phyloP scores from a whole-genome alignment of 2,329 filamentous ascomycete genomes.

The Aspergillus spinulosporus region DNA sequence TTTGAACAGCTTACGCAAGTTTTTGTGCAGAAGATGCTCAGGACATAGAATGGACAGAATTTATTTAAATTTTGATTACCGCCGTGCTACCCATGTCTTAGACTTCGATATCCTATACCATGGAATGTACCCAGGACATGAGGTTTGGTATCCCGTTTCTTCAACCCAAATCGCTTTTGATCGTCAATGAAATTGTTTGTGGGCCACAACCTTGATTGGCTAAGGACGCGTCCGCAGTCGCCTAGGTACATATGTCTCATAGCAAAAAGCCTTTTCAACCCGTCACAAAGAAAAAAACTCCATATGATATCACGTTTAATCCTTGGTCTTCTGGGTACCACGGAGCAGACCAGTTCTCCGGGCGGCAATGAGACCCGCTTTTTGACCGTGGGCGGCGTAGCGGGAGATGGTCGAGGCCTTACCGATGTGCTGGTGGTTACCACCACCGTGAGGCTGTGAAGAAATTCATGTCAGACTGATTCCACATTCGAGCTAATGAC shows the following conservation, averaged over 20 bases:
- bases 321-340: slow-evolving; percentile 99
- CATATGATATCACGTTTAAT: slow-evolving; percentile 65
- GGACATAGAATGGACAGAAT: neutral
- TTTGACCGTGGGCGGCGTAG: slow-evolving; percentile 97
- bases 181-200: slow-evolving; percentile 35
- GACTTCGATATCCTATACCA: slow-evolving; percentile 2
- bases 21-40: neutral
- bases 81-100: neutral
- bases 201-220: slow-evolving; percentile 44
- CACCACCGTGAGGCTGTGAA: slow-evolving; percentile 79
- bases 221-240: slow-evolving; percentile 43
- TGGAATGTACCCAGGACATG: slow-evolving; percentile 19
- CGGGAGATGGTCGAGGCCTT: slow-evolving; percentile 99
- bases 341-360: slow-evolving; percentile 99
- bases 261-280: slow-evolving; percentile 43
- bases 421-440: slow-evolving; percentile 99
- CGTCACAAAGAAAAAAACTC: slow-evolving; percentile 58
- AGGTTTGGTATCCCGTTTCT: slow-evolving; percentile 27
- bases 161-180: slow-evolving; percentile 27
- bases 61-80: slow-evolving; percentile 6
- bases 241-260: slow-evolving; percentile 46
- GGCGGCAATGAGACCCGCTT: slow-evolving; percentile 99
- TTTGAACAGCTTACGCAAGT: neutral
- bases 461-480: slow-evolving; percentile 23
- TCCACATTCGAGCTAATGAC: neutral